Evolutionary conservation across 1,284 basidiomycete species (phyloP).

Genomic region (Takashimella tepidaria): DNA sequence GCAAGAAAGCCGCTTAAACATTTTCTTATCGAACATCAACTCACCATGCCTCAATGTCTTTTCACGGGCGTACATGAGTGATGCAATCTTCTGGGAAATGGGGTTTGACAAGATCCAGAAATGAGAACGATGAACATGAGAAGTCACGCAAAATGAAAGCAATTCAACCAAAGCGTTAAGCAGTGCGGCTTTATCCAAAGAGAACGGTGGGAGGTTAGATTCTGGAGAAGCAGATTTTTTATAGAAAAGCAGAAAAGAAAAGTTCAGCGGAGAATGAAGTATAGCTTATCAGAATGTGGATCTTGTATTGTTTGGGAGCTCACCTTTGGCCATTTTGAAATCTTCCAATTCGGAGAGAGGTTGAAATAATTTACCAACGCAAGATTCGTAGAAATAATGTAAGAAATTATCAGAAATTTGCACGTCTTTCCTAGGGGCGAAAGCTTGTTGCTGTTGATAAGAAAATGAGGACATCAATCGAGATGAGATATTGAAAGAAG

Average conservation of each 20-base stretch:
- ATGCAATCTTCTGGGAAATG: conserved; percentile 65
- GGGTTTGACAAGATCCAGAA: conserved; percentile 80
- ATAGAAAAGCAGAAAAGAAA: not conserved
- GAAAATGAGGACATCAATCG: too few species aligned
- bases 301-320: too few species aligned
- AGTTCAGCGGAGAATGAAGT: not conserved
- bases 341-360: conserved; percentile 73
- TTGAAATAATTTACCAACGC: conserved; percentile 66
- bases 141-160: conserved; percentile 76
- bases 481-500: too few species aligned
- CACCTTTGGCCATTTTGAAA: conserved; percentile 61
- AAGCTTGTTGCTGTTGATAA: conserved; percentile 35
- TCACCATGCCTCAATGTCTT: conserved; percentile 86
- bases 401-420: conserved; percentile 83
- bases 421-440: conserved; percentile 67
- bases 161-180: conserved; percentile 82
- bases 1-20: too few species aligned
- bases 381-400: conserved; percentile 80
- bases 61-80: conserved; percentile 74
- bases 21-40: too few species aligned
- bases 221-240: not conserved
- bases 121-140: conserved; percentile 85
- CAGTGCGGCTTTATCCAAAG: conserved; percentile 66
- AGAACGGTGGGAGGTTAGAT: not conserved
- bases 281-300: not conserved